phyloP scores from a whole-genome alignment of 1,139 yeast species.

The Geotrichum aggregatum region DNA sequence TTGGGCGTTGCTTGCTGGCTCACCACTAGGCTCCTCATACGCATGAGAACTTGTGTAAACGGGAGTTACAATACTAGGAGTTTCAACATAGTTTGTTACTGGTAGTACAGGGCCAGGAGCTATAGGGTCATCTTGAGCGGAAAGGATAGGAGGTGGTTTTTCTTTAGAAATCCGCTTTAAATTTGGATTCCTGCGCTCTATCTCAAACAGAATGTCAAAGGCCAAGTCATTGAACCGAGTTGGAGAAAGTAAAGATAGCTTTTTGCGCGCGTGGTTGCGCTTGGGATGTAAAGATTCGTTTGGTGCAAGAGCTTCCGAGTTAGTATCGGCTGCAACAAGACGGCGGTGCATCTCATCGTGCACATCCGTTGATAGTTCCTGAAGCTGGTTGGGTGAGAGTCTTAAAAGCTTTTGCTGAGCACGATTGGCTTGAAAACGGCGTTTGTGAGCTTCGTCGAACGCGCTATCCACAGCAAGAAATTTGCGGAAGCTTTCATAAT shows the following conservation, averaged over 20 bases:
- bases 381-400: conserved; percentile 77
- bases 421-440: conserved; percentile 43
- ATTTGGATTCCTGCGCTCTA: conserved; percentile 56
- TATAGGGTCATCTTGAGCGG: not conserved
- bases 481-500: conserved; percentile 16
- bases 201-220: conserved; percentile 82
- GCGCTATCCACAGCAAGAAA: conserved; percentile 21
- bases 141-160: not conserved
- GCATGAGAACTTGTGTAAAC: not conserved
- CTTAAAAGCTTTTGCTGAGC: conserved; percentile 83
- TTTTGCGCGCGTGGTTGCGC: conserved; percentile 92
- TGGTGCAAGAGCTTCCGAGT: conserved; percentile 59
- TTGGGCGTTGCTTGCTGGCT: not conserved
- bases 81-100: not conserved
- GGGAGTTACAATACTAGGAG: not conserved
- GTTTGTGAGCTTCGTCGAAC: conserved; percentile 17
- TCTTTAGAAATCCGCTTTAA: not conserved
- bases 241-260: conserved; percentile 78
- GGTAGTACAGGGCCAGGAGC: not conserved
- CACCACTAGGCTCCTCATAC: not conserved
- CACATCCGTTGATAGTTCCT: conserved; percentile 87
- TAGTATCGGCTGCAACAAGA: conserved; percentile 39
- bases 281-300: conserved; percentile 81
- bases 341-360: conserved; percentile 85
- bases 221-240: conserved; percentile 84